Evolutionary conservation across 164 flowering plant genomes (phyloP).

Genomic region (Berberis vulgaris): DNA sequence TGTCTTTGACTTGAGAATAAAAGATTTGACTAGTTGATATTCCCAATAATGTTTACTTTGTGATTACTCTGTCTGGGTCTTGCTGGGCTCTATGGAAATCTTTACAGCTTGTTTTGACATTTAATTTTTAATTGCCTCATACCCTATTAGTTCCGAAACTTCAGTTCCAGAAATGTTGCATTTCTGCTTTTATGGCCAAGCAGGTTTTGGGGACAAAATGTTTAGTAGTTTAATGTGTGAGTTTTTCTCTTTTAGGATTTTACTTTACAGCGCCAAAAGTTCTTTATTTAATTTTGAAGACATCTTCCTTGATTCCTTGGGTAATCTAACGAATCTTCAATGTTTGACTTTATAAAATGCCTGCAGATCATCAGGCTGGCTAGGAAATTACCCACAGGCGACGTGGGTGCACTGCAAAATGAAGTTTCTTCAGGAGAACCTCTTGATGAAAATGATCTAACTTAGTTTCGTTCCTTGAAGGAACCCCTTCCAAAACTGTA

Average conservation of each 20-base stretch:
- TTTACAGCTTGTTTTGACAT: too few relatives aligned
- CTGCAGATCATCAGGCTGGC: conserved; percentile 83
- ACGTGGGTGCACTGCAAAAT: conserved; percentile 38
- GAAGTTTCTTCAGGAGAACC: conserved; percentile 34
- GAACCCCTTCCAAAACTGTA: neutral
- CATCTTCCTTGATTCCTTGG: neutral
- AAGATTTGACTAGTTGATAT: too few relatives aligned
- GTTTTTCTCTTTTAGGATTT: neutral
- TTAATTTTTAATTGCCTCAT: too few relatives aligned
- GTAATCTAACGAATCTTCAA: neutral
- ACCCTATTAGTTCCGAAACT: too few relatives aligned
- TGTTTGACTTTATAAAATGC: conserved; percentile 6
- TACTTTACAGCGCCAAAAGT: neutral
- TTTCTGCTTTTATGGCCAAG: too few relatives aligned
- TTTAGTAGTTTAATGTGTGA: neutral
- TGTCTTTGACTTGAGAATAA: too few relatives aligned
- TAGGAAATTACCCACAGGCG: conserved; percentile 87
- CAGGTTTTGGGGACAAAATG: too few relatives aligned
- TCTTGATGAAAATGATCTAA: conserved; percentile 85
- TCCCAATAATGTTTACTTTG: too few relatives aligned
- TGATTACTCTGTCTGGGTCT: too few relatives aligned
- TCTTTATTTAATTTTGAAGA: neutral
- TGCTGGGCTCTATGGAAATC: too few relatives aligned
- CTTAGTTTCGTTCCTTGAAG: conserved; percentile 20
- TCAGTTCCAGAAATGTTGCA: too few relatives aligned